phyloP scores from a whole-genome alignment of 345 rosid genomes.

The Ceriops decandra region DNA sequence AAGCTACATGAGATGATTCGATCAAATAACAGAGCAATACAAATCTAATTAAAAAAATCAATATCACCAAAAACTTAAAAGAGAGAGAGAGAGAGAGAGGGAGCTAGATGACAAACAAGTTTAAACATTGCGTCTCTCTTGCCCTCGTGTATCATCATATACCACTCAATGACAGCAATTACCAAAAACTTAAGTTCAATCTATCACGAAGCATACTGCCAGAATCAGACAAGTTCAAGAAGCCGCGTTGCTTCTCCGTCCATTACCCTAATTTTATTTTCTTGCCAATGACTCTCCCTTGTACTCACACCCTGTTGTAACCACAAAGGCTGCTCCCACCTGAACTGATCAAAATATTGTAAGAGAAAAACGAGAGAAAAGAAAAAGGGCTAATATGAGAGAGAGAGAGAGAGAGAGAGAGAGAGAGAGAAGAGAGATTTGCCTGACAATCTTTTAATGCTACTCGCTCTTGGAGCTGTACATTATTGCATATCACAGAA shows the following conservation, averaged over 20 bases:
- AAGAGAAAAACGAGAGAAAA: neutral
- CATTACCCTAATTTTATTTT: conserved; percentile 45
- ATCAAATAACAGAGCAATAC: too few relatives aligned
- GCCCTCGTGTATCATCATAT: too few relatives aligned
- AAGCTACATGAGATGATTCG: too few relatives aligned
- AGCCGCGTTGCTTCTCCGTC: neutral
- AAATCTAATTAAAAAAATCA: too few relatives aligned
- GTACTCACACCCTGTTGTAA: conserved; percentile 61
- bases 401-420: conserved; percentile 6
- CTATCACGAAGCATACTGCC: too few relatives aligned
- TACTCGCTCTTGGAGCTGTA: conserved; percentile 86
- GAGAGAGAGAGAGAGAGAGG: too few relatives aligned
- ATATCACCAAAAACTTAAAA: too few relatives aligned
- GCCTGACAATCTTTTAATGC: conserved; percentile 87
- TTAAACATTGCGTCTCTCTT: too few relatives aligned
- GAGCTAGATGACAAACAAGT: too few relatives aligned
- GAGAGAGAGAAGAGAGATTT: conserved; percentile 16
- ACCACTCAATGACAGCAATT: too few relatives aligned
- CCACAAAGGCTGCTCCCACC: conserved; percentile 86
- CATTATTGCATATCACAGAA: conserved; percentile 87
- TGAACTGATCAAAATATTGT: conserved; percentile 4
- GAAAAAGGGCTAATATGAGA: neutral
- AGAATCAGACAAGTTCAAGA: too few relatives aligned
- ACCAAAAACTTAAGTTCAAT: too few relatives aligned
- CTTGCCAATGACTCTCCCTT: conserved; percentile 83